These are phyloP conservation scores for Cryptosporidium ryanae DNA, from an alignment of 169 alveolate genomes.

Conservation along the genomic window DNA sequence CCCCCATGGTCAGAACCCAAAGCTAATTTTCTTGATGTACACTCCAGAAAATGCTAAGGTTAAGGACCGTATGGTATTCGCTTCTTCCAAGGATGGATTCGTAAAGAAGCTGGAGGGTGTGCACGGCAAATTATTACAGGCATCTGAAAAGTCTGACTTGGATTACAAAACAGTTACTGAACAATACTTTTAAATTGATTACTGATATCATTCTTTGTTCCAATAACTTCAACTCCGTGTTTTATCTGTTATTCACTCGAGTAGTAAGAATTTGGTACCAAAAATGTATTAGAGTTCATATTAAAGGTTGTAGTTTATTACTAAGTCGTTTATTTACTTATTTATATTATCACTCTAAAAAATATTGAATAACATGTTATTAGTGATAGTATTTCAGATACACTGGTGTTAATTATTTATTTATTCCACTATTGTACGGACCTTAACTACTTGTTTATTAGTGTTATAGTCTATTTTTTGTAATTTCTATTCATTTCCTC, in stretches of 20 bases:
- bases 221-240: too few species aligned
- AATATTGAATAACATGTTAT: neutral
- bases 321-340: too few species aligned
- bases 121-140: constrained; percentile 78
- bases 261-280: too few species aligned
- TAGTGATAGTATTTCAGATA: neutral
- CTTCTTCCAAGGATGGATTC: constrained; percentile 82
- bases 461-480: too few species aligned
- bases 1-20: constrained; percentile 62
- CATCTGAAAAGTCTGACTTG: constrained; percentile 79
- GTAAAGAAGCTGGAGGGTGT: constrained; percentile 80
- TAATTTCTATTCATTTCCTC: too few species aligned
- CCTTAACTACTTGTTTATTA: too few species aligned
- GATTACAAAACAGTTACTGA: constrained; percentile 31
- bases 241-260: too few species aligned
- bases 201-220: neutral
- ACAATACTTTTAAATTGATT: constrained; percentile 55
- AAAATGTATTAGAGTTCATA: too few species aligned
- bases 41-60: constrained; percentile 81
- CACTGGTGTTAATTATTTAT: too few species aligned
- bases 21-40: constrained; percentile 77
- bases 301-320: too few species aligned
- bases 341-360: neutral
- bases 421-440: too few species aligned
- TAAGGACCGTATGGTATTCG: constrained; percentile 81